These are phyloP conservation scores for Psophocarpus tetragonolobus DNA, from an alignment of 306 rosid species.

Conservation along the genomic window DNA sequence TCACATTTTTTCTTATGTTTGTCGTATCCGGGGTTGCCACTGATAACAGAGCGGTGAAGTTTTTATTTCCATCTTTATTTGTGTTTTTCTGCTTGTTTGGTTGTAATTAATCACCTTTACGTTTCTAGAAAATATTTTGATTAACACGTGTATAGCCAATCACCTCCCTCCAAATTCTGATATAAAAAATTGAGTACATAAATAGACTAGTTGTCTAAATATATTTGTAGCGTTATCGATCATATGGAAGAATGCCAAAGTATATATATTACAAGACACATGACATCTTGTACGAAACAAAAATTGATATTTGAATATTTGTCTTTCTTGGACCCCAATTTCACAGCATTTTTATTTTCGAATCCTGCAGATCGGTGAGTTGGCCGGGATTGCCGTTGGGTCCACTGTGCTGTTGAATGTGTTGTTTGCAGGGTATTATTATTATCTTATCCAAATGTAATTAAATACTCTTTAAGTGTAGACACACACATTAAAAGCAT, in stretches of 20 bases:
- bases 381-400: constrained; percentile 87
- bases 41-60: constrained; percentile 74
- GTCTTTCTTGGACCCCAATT: not conserved
- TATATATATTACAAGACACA: constrained; percentile 27
- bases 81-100: constrained; percentile 9
- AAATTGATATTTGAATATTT: not conserved
- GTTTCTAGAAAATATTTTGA: not conserved
- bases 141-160: not conserved
- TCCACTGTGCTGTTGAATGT: constrained; percentile 75
- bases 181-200: not conserved
- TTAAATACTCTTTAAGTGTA: too few species aligned
- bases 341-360: not conserved
- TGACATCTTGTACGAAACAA: constrained; percentile 12
- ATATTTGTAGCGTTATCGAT: constrained; percentile 18
- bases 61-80: not conserved
- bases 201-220: constrained; percentile 36
- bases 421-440: constrained; percentile 82
- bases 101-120: not conserved
- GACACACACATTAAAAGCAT: not conserved
- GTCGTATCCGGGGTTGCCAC: constrained; percentile 82
- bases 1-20: constrained; percentile 88
- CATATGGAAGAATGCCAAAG: constrained; percentile 17
- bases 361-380: constrained; percentile 73
- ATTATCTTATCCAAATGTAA: not conserved
- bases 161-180: constrained; percentile 2